Conservation (phyloP, 306 rosid species). For the Gleditsia sinensis region DNA sequence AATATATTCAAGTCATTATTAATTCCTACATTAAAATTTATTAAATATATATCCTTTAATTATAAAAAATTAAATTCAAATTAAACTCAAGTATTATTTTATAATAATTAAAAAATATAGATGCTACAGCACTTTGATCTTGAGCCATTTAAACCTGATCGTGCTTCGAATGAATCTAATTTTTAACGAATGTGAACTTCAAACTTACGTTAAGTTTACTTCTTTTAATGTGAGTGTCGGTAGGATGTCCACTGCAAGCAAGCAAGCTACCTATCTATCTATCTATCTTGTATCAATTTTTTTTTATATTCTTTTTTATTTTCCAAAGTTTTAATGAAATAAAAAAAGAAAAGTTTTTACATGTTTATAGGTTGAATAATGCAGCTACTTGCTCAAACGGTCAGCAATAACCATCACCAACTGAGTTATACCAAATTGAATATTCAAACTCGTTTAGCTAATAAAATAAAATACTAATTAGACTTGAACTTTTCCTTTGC, state of each 20-base stretch:
- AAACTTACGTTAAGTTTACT: no score
- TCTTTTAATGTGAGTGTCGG: no score
- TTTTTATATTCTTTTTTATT: neutral
- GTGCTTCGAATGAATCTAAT: no score
- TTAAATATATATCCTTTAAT: no score
- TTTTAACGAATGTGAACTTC: no score
- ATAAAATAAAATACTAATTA: neutral
- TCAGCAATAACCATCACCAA: neutral
- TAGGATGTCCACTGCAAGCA: neutral
- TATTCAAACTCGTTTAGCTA: neutral
- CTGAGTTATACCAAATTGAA: neutral
- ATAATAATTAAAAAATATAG: no score
- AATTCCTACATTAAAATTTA: neutral
- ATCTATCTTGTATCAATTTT: neutral
- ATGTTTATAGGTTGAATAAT: neutral
- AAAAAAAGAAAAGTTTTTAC: neutral
- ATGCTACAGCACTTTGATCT: no score
- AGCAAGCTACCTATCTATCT: neutral
- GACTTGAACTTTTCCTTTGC: neutral
- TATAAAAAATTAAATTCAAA: no score
- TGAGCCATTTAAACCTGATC: no score
- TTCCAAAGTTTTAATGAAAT: no score
- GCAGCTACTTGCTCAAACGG: neutral
- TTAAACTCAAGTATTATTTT: no score
- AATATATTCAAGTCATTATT: no score